Evolutionary conservation across 2,329 filamentous ascomycete species (phyloP).

Genomic region (Fusarium oxysporum): DNA sequence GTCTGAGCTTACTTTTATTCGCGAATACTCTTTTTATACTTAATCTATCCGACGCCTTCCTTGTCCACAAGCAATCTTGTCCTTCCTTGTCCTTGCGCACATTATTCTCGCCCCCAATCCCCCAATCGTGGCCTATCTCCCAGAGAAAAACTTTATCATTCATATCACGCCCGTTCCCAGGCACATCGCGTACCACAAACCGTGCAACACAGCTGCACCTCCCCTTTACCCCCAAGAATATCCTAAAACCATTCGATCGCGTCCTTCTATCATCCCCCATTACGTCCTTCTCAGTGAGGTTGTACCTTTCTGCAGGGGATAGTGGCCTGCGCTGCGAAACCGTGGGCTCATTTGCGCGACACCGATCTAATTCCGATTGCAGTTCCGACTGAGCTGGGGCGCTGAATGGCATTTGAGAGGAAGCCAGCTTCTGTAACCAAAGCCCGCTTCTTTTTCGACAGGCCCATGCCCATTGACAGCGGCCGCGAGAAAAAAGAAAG

Average conservation of each 20-base stretch:
- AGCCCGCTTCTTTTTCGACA: conserved; percentile 36
- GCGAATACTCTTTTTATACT: conserved; percentile 17
- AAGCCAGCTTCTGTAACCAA: conserved; percentile 20
- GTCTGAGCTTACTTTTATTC: conserved; percentile 24
- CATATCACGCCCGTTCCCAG: conserved; percentile 7
- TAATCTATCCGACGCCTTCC: conserved; percentile 5
- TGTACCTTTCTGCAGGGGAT: conserved; percentile 34
- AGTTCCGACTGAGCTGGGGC: conserved; percentile 31
- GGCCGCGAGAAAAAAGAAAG: conserved; percentile 16
- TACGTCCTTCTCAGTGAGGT: conserved; percentile 11
- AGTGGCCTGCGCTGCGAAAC: conserved; percentile 21
- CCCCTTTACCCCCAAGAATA: neutral
- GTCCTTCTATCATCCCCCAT: neutral
- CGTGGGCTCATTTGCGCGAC: conserved; percentile 43
- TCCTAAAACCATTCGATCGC: conserved; percentile 1
- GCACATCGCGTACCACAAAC: conserved; percentile 22
- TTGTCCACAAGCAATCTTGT: neutral
- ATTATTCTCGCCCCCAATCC: conserved; percentile 1
- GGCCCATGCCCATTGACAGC: conserved; percentile 29
- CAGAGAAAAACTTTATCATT: conserved; percentile 29
- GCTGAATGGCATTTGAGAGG: conserved; percentile 30
- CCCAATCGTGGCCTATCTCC: conserved; percentile 8
- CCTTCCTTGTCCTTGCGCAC: conserved; percentile 3
- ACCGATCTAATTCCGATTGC: conserved; percentile 6
- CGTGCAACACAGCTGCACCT: conserved; percentile 30